Evolutionary conservation across 2,329 filamentous ascomycete species (phyloP), one percentile per base, ranked within the genome.

Genomic region (Cephalotrichum gorgonifer): DNA sequence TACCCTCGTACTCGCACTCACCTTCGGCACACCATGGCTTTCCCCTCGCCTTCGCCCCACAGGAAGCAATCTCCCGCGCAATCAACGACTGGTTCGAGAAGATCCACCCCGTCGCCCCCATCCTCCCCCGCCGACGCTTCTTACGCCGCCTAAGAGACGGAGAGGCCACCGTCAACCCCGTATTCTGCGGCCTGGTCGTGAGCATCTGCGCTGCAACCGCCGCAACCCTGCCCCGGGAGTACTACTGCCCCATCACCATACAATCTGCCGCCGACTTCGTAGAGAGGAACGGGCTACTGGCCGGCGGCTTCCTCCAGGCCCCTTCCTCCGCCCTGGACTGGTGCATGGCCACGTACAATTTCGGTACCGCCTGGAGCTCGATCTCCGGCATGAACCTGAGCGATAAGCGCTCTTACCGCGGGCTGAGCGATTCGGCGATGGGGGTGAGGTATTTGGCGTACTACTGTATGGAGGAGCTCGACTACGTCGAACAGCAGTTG

Each of bases 261-360:
- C 51, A 57, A 11, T 51, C 54, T 7, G 65, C 63, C 27, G 43
- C 60, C 1, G 53, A 57, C 12, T 59, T 64, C 12, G 55, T 66
- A 11, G 58, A 62, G 33, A 48, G 56, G 4, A 52, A 62, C 22
- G 48, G 55, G 2, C 50, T 65, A 9, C 51, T 64, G 6, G 53
- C 51, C 9, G 49, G 50, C 8, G 30, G 30, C 4, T 31, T 31
- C 30, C 15, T 31, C 30, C 30, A 31, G 8, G 30, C 30, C 9
- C 44, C 55, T 0, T 42, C 49, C 0, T 65, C 62, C 43, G 58
- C 58, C 2, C 49, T 66, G 1, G 63, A 67, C 43, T 65, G 62
- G 54, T 64, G 63, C 51, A 57, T 64, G 17, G 59, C 63, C 22
- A 60, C 63, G 55, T 67, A 67, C 47, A 64, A 67, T 31, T 49